Evolutionary conservation across 228 moss, liverwort and hornwort species (phyloP).

Genomic region (Sphagnum magellanicum): DNA sequence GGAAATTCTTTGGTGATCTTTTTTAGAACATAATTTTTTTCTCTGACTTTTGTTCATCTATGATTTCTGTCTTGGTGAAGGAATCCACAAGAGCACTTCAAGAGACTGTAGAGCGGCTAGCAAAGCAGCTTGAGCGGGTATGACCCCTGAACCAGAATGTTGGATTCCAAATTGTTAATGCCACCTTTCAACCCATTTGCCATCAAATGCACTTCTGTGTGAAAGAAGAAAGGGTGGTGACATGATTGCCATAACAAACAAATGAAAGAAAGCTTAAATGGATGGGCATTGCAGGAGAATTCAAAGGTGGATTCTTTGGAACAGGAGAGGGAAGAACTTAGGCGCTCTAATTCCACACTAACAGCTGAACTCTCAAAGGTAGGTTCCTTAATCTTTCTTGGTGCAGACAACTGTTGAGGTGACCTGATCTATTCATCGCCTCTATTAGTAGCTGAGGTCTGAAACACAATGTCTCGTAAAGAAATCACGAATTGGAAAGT

Average conservation of each 20-base stretch:
- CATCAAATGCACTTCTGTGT: too few relatives aligned
- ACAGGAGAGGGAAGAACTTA: constrained; percentile 57
- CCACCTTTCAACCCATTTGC: too few relatives aligned
- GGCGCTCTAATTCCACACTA: constrained; percentile 30
- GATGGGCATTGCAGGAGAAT: constrained; percentile 26
- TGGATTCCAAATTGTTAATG: too few relatives aligned
- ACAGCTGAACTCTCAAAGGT: constrained; percentile 38
- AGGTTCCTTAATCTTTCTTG: not conserved
- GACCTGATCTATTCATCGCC: not conserved
- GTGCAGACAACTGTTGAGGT: not conserved
- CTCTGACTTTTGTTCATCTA: too few relatives aligned
- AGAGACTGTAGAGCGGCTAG: constrained; percentile 70
- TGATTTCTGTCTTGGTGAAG: constrained; percentile 2
- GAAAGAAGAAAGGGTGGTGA: too few relatives aligned
- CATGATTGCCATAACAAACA: too few relatives aligned
- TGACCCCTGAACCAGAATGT: not conserved
- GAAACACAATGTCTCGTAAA: too few relatives aligned
- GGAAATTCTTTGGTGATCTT: too few relatives aligned
- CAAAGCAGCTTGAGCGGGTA: constrained; percentile 64
- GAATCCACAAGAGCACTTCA: constrained; percentile 51
- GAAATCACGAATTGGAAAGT: too few relatives aligned
- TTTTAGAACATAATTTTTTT: too few relatives aligned
- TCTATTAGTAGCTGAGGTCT: too few relatives aligned
- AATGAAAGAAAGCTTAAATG: too few relatives aligned
- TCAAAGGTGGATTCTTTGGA: constrained; percentile 60